Conservation (phyloP, 306 rosid species). For the Fragaria vesca region DNA sequence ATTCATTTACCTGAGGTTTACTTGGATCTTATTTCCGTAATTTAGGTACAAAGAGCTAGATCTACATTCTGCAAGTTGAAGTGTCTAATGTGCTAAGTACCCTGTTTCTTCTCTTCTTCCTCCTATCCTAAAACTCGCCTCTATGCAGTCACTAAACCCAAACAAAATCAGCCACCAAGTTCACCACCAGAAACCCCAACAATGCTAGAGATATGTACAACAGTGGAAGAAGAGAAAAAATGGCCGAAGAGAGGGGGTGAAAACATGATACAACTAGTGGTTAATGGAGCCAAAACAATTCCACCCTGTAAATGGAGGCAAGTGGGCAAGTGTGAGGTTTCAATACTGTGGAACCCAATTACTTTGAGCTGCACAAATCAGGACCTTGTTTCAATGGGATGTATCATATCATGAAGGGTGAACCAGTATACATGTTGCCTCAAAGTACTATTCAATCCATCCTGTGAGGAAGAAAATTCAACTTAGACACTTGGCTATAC, state of each 20-base stretch:
- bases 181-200: not conserved
- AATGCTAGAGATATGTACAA: conserved; percentile 10
- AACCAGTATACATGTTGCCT: conserved; percentile 7
- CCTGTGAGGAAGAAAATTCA: conserved; percentile 19
- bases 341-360: not conserved
- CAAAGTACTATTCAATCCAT: conserved; percentile 18
- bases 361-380: not conserved
- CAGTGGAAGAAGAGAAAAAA: not conserved
- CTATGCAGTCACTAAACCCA: not conserved
- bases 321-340: not conserved
- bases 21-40: not conserved
- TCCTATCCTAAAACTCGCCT: conserved; percentile 7
- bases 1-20: not conserved
- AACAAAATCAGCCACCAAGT: not conserved
- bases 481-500: conserved; percentile 1
- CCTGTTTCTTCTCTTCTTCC: not conserved
- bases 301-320: conserved; percentile 3
- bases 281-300: conserved; percentile 9
- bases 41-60: conserved; percentile 17
- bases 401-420: not conserved
- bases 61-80: not conserved
- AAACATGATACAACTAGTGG: not conserved
- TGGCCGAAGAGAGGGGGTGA: not conserved
- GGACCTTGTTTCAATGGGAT: conserved; percentile 21
- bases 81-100: not conserved